These are phyloP conservation scores for Luffa aegyptiaca DNA, from an alignment of 306 rosid genomes.

Conservation along the genomic window DNA sequence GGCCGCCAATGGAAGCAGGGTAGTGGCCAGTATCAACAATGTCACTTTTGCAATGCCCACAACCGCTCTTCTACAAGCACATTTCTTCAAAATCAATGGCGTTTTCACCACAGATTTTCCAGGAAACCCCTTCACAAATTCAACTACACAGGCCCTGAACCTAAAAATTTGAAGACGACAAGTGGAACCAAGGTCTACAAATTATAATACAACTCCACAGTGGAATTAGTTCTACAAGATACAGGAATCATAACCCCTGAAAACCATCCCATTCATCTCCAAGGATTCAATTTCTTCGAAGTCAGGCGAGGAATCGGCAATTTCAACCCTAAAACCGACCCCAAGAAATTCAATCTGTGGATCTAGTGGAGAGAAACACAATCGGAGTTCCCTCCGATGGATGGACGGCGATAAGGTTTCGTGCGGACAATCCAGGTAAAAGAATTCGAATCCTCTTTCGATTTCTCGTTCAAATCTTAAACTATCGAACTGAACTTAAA, in stretches of 20 bases:
- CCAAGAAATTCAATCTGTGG: conserved; percentile 51
- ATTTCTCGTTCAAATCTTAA: neutral
- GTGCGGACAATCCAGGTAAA: conserved; percentile 84
- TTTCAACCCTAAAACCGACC: conserved; percentile 41
- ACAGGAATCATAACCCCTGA: conserved; percentile 57
- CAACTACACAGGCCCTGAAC: conserved; percentile 41
- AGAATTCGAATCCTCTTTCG: neutral
- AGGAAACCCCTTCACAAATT: conserved; percentile 36
- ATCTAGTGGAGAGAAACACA: conserved; percentile 82
- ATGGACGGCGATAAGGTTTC: conserved; percentile 75
- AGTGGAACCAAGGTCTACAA: conserved; percentile 47
- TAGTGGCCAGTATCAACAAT: conserved; percentile 58
- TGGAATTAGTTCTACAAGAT: conserved; percentile 62
- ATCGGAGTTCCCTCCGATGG: conserved; percentile 74
- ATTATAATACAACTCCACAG: conserved; percentile 44
- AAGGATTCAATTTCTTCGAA: conserved; percentile 71
- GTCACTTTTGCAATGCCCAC: conserved; percentile 74
- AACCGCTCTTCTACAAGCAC: conserved; percentile 67
- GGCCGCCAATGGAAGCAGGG: conserved; percentile 72
- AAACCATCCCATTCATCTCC: conserved; percentile 75
- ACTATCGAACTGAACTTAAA: neutral
- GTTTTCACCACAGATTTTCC: conserved; percentile 78
- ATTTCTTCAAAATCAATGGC: conserved; percentile 46
- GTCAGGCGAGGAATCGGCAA: conserved; percentile 61
- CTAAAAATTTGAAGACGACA: conserved; percentile 26